Percentiles rank a stretch among this genome's conserved stretches.
These are phyloP conservation scores for Lumnitzera littorea DNA, from an alignment of 345 rosid species.

Conservation along the genomic window DNA sequence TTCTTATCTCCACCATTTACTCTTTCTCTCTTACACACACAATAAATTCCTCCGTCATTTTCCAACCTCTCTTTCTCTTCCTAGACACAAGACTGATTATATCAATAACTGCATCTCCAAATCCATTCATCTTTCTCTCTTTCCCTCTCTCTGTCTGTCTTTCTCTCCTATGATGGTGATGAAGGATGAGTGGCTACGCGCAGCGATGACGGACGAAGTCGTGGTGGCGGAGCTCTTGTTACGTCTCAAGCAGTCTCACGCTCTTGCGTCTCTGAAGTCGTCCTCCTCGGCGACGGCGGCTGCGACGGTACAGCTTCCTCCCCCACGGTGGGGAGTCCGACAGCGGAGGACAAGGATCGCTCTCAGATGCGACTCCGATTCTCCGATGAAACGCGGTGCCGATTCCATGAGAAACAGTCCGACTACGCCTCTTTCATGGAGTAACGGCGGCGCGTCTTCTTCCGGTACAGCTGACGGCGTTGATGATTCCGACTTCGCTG, in stretches of 20 bases:
- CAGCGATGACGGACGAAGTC: conserved; percentile 36
- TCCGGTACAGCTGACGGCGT: conserved; percentile 51
- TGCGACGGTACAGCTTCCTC: conserved; percentile 22
- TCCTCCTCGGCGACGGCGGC: conserved; percentile 11
- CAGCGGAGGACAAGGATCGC: conserved; percentile 44
- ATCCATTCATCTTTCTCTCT: not conserved
- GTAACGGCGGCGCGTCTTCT: conserved; percentile 47
- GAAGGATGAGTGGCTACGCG: conserved; percentile 32
- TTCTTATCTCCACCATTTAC: conserved; percentile 2
- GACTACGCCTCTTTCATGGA: conserved; percentile 73
- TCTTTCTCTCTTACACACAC: conserved; percentile 10
- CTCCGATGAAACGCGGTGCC: conserved; percentile 23
- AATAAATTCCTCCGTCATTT: not conserved
- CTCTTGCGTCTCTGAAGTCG: conserved; percentile 11
- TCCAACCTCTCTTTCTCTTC: conserved; percentile 4
- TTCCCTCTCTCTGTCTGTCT: not conserved
- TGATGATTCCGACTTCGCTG: conserved; percentile 50
- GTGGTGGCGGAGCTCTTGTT: conserved; percentile 33
- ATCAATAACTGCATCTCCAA: not conserved
- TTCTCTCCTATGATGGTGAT: conserved; percentile 11
- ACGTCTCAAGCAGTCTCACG: conserved; percentile 21
- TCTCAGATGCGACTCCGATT: conserved; percentile 26
- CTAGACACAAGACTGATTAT: conserved; percentile 2
- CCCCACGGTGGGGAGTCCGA: conserved; percentile 51
- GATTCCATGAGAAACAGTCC: conserved; percentile 58